Evolutionary conservation across 192 early-diverging fungal genomes (phyloP).

Genomic region (Blastocladiella britannica): DNA sequence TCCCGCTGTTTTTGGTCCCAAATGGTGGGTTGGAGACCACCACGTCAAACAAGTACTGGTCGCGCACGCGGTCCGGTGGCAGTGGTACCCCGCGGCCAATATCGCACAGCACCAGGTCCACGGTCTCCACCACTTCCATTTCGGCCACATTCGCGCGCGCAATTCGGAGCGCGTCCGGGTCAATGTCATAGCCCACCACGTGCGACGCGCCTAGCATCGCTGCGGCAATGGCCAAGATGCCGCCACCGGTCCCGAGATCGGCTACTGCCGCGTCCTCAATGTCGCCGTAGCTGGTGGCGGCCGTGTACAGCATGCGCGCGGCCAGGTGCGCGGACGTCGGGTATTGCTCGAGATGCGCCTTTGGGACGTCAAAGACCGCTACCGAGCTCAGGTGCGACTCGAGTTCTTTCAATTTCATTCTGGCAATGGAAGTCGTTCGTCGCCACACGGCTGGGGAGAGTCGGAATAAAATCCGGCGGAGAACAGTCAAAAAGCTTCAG

Average conservation of each 20-base stretch:
- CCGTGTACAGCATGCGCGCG: constrained; percentile 51
- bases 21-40: constrained; percentile 67
- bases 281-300: constrained; percentile 45
- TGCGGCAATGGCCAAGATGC: constrained; percentile 45
- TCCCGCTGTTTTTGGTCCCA: constrained; percentile 58
- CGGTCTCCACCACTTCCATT: constrained; percentile 28
- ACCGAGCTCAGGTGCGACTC: constrained; percentile 42
- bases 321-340: constrained; percentile 56
- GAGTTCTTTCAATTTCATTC: constrained; percentile 58
- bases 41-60: constrained; percentile 43
- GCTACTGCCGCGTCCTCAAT: constrained; percentile 46
- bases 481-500: too few relatives aligned
- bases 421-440: too few relatives aligned
- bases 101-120: constrained; percentile 42
- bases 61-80: too few relatives aligned
- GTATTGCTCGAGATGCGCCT: constrained; percentile 60
- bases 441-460: too few relatives aligned
- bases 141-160: constrained; percentile 45
- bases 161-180: constrained; percentile 43
- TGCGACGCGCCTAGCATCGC: constrained; percentile 32
- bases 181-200: constrained; percentile 43
- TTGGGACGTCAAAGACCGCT: constrained; percentile 38
- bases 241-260: constrained; percentile 61
- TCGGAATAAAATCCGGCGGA: too few relatives aligned
- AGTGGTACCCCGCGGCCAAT: too few relatives aligned